Percentiles rank a stretch among this genome's conserved stretches.
These are phyloP conservation scores for Colletotrichum camelliae DNA, from an alignment of 2,329 filamentous ascomycete genomes.

Conservation along the genomic window DNA sequence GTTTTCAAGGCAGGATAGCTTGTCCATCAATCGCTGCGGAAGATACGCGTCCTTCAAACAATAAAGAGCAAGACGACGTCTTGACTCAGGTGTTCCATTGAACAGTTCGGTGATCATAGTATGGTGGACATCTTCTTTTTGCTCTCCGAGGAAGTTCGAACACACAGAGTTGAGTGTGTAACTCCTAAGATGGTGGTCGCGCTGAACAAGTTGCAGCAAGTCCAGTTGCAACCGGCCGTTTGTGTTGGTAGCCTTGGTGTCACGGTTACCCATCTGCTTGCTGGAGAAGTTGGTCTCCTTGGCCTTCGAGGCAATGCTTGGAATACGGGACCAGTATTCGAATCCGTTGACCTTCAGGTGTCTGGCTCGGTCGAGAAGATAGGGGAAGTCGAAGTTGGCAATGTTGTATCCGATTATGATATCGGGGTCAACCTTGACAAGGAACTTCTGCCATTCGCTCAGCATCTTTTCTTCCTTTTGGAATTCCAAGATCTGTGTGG, in stretches of 20 bases:
- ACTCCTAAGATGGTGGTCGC: conserved; percentile 93
- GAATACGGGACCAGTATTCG: conserved; percentile 85
- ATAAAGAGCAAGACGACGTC: conserved; percentile 90
- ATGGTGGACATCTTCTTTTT: conserved; percentile 98
- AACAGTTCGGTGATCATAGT: conserved; percentile 99
- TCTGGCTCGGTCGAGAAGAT: conserved; percentile 85
- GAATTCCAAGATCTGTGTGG: conserved; percentile 89
- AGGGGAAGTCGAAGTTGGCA: conserved; percentile 97
- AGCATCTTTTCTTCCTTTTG: conserved; percentile 86
- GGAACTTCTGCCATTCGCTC: conserved; percentile 88
- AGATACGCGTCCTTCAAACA: conserved; percentile 98
- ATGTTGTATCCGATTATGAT: conserved; percentile 99
- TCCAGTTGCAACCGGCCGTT: conserved; percentile 94
- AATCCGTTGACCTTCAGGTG: conserved; percentile 83
- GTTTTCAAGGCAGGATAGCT: conserved; percentile 97
- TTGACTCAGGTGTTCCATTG: conserved; percentile 93
- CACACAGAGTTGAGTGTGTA: conserved; percentile 98
- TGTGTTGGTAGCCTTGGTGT: conserved; percentile 93
- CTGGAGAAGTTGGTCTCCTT: conserved; percentile 90
- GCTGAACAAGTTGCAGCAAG: conserved; percentile 90
- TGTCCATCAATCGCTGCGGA: conserved; percentile 93
- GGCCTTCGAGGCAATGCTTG: conserved; percentile 70
- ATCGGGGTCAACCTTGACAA: conserved; percentile 90
- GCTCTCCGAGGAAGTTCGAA: conserved; percentile 92
- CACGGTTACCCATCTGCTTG: conserved; percentile 97